Evolutionary conservation across 495 filamentous ascomycete species (phyloP), one percentile per base, ranked within the genome.

Genomic region (Trichoderma gamsii): DNA sequence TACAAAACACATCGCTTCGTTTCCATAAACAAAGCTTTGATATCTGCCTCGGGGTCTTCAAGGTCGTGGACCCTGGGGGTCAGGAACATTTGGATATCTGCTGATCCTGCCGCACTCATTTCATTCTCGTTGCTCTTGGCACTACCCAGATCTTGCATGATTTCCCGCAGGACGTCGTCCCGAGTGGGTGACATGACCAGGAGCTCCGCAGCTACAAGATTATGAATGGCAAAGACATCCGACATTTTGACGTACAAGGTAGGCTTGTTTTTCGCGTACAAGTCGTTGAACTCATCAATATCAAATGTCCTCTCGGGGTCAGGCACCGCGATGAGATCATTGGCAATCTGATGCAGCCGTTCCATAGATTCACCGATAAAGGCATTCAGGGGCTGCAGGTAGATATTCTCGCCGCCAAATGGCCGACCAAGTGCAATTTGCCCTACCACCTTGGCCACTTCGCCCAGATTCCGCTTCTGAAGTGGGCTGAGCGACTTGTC

Each of bases 221-320:
- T 91, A 73, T 99, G 95, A 67, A 99, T 93, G 25, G 96, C 90
- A 77, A 98, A 98, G 69, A 99, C 92, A 76, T 99, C 95, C 18
- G 90, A 86, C 88, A 98, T 92, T 78, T 99, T 99, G 78, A 99
- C 96, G 80, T 97, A 99, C 23, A 99, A 82, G 3, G 94, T 98
- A 3, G 95, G 95, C 74, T 97, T 96, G 65, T 91, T 93, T 73
- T 94, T 92, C 63, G 94, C 89, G 73, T 97, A 98, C 32, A 98
- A 85, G 73, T 99, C 95, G 71, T 97, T 97, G 84, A 94, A 98
- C 71, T 97, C 94, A 74, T 98, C 95, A 74, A 98, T 97, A 75
- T 97, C 96, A 75, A 97, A 99, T 25, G 93, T 92, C 61, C 86
- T 84, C 75, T 98, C 96, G 3, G 90, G 89, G 72, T 92, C 88